Percentiles rank a stretch among this genome's conserved stretches.
These are phyloP conservation scores for Penicillium dipodomyicola DNA, from an alignment of 495 filamentous ascomycete genomes.

Conservation along the genomic window DNA sequence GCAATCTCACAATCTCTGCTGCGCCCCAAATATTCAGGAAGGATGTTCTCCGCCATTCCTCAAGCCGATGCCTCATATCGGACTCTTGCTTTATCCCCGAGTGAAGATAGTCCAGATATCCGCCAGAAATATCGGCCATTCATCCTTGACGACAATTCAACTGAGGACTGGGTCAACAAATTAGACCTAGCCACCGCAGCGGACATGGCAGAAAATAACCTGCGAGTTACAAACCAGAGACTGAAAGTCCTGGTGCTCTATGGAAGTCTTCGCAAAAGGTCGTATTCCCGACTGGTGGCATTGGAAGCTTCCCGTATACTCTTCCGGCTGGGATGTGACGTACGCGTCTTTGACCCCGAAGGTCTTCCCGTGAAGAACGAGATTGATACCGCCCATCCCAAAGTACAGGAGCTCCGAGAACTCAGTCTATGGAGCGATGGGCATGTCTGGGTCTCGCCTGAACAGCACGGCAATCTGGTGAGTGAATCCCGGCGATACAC, in stretches of 20 bases:
- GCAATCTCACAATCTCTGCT: constrained; percentile 3
- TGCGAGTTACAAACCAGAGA: constrained; percentile 42
- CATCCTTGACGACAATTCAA: constrained; percentile 38
- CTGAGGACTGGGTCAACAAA: constrained; percentile 53
- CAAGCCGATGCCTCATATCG: constrained; percentile 7
- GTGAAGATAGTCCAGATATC: constrained; percentile 48
- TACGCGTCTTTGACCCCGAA: constrained; percentile 61
- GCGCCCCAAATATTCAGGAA: constrained; percentile 9
- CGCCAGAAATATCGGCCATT: constrained; percentile 60
- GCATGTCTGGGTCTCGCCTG: constrained; percentile 66
- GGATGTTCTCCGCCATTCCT: constrained; percentile 9
- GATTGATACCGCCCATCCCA: constrained; percentile 53
- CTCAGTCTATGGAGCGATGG: constrained; percentile 68
- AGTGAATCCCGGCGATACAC: constrained; percentile 9
- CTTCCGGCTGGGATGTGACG: constrained; percentile 66
- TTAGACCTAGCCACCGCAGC: constrained; percentile 57
- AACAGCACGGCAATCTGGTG: constrained; percentile 70
- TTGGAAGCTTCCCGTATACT: constrained; percentile 61
- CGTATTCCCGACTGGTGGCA: constrained; percentile 61
- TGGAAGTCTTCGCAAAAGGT: constrained; percentile 59
- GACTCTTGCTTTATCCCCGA: constrained; percentile 42
- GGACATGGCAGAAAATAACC: constrained; percentile 49
- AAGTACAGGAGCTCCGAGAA: constrained; percentile 64
- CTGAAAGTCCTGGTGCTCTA: constrained; percentile 63
- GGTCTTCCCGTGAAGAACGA: constrained; percentile 65